phyloP scores from a whole-genome alignment of 805 yeast genomes.

The Candida taoyuanica region DNA sequence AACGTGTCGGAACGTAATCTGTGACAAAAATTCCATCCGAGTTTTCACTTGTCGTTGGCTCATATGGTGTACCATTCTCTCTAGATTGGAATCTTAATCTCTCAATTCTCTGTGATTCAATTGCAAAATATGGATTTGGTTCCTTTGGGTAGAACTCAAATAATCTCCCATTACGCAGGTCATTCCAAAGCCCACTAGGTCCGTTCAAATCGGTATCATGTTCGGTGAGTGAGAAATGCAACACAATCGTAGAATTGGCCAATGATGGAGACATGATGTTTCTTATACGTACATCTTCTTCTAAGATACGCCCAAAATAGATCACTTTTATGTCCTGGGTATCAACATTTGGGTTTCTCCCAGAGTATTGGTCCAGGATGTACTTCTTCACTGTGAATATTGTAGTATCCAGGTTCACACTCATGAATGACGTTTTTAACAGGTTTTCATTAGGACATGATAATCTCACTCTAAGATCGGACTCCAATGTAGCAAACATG shows the following conservation, averaged over 20 bases:
- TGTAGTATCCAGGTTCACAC: conserved; percentile 18
- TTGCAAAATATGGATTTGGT: conserved; percentile 26
- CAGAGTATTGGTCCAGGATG: conserved; percentile 24
- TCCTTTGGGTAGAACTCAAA: conserved; percentile 30
- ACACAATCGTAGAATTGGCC: conserved; percentile 3
- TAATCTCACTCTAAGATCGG: conserved; percentile 26
- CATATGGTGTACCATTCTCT: conserved; percentile 7
- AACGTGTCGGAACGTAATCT: conserved; percentile 3
- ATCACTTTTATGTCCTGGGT: conserved; percentile 24
- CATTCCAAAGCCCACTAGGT: conserved; percentile 26
- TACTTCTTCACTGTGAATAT: conserved; percentile 22
- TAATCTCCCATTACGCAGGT: conserved; percentile 23
- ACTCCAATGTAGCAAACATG: conserved; percentile 23
- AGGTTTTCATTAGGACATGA: conserved; percentile 19
- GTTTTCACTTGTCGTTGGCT: conserved; percentile 6
- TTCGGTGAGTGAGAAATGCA: conserved; percentile 23
- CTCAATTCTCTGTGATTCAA: conserved; percentile 24
- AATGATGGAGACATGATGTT: conserved; percentile 15
- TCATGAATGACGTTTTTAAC: conserved; percentile 12
- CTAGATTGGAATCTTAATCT: conserved; percentile 22
- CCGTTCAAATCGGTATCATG: conserved; percentile 8
- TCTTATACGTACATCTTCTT: conserved; percentile 17
- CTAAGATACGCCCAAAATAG: conserved; percentile 23
- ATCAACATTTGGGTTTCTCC: conserved; percentile 11
- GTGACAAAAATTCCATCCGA: conserved; percentile 11